Evolutionary conservation across 768 basidiomycete species (phyloP), one percentile per base, ranked within the genome.

Genomic region (Auricularia sp.): DNA sequence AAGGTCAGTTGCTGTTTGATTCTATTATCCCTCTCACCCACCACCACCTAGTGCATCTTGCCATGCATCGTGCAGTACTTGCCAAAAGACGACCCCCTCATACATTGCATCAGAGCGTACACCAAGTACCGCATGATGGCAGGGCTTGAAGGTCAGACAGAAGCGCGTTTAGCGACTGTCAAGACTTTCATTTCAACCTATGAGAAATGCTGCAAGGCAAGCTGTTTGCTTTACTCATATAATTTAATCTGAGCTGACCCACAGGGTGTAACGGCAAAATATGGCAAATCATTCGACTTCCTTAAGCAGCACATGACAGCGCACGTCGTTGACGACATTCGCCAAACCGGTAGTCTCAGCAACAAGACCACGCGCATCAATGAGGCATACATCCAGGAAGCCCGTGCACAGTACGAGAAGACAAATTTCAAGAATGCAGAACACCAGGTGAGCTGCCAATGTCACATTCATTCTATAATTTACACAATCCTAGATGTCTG

Each of bases 301-400:
- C 65, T 69, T 14, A 76, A 76, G 64, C 71, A 75, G 63, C 75
- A 75, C 66, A 63, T 64, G 16, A 61, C 63, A 7, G 42, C 54
- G 11, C 75, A 75, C 66, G 65, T 73, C 21, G 18, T 68, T 24
- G 44, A 70, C n/a, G 73, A 75, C 51, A 71, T 75, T n/a, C 44
- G 35, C 2, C 33, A 67, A 11, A 74, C 74, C 54, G 74, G 74
- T 39, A 71, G 73, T 11, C 69, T 66, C 2, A 72, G 72, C 59
- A 73, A 75, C 51, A 69, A 68, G 36, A 72, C 71, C 4, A 75
- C 75, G 34, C 65, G 70, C 10, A 65, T 68, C 11, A 73, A 73
- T 0, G 73, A 75, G 67, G 74, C 73, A 21, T 71, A 74, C 54
- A 73, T 73, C 33, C 75, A 75, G 67, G 73, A 75, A 63, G 68